A percentile compares a stretch with the other conserved stretches of the same genome.
These are phyloP conservation scores for Medicago arabica DNA, from an alignment of 306 rosid genomes.

Conservation along the genomic window DNA sequence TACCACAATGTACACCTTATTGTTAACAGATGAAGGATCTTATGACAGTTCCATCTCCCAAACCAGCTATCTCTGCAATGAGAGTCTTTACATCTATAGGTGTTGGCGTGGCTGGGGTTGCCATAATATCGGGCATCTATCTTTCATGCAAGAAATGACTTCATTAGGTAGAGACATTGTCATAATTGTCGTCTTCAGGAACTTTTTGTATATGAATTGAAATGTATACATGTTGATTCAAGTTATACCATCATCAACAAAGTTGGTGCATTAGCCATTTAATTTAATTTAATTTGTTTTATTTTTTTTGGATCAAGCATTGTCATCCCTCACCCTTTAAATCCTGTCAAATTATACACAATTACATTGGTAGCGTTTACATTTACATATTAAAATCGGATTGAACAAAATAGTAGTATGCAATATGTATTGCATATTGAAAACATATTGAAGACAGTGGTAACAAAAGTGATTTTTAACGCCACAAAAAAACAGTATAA, in stretches of 20 bases:
- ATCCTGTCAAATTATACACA: constrained; percentile 2
- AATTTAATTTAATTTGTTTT: not conserved
- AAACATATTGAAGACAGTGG: not conserved
- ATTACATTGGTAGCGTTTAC: not conserved
- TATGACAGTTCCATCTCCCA: constrained; percentile 62
- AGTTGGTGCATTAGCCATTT: constrained; percentile 37
- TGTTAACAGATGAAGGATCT: constrained; percentile 75
- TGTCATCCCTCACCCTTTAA: not conserved
- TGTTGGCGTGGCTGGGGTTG: constrained; percentile 72
- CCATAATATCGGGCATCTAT: constrained; percentile 81
- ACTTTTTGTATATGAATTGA: constrained; percentile 21
- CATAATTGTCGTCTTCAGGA: constrained; percentile 6
- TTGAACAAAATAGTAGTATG: constrained; percentile 1
- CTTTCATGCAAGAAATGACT: constrained; percentile 66
- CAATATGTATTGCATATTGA: not conserved
- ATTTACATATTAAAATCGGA: not conserved
- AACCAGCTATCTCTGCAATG: constrained; percentile 45
- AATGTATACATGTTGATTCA: not conserved
- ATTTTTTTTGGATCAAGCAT: constrained; percentile 19
- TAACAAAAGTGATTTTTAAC: not conserved
- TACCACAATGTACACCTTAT: not conserved
- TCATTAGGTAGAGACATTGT: not conserved
- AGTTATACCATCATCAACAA: constrained; percentile 36
- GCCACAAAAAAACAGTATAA: not conserved
- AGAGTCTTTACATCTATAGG: constrained; percentile 60